These are phyloP conservation scores for Kazachstania psychrophila DNA, from an alignment of 805 yeast species.

Conservation along the genomic window DNA sequence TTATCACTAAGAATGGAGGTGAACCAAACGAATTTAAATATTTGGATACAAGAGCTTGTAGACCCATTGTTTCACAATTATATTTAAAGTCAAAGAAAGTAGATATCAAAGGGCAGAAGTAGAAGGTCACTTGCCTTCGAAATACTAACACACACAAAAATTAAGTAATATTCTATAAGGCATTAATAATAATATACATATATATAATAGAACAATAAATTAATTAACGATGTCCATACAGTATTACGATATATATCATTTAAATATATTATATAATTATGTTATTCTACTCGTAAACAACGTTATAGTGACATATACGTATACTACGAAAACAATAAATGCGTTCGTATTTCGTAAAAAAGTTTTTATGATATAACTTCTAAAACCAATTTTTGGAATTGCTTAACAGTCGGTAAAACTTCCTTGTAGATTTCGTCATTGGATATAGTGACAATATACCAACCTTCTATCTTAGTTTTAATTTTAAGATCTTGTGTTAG, in stretches of 20 bases:
- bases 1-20: constrained; percentile 24
- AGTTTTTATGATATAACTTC: constrained; percentile 1
- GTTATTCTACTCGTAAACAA: no score
- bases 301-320: no score
- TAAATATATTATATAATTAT: no score
- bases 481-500: constrained; percentile 3
- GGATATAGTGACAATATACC: constrained; percentile 14
- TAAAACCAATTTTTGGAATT: constrained; percentile 8
- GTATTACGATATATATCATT: no score
- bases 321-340: no score
- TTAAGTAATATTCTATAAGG: no score
- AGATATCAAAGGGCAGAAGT: constrained; percentile 80
- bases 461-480: constrained; percentile 12
- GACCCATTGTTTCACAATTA: constrained; percentile 30
- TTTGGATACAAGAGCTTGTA: constrained; percentile 30
- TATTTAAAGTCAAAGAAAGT: constrained; percentile 43
- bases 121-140: no score
- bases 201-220: no score
- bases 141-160: no score
- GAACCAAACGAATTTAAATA: constrained; percentile 24
- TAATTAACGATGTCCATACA: no score
- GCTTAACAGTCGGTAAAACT: constrained; percentile 7
- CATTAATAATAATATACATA: no score
- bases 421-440: constrained; percentile 11
- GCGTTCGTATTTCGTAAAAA: no score